Evolutionary conservation across 192 early-diverging fungal genomes (phyloP).

Genomic region (Radiomyces spectabilis): DNA sequence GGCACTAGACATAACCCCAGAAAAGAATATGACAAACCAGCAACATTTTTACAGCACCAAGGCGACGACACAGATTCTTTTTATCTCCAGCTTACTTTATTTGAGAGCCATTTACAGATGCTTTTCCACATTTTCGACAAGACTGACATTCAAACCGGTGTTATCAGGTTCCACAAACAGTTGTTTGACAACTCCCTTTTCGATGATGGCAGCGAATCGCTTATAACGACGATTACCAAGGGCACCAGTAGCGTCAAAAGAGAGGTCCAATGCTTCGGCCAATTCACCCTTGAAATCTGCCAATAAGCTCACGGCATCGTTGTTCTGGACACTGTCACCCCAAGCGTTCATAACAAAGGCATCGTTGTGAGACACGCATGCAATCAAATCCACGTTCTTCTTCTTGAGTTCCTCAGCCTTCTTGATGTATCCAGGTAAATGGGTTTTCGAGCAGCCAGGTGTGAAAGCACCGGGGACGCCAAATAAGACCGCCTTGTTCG

Average conservation of each 20-base stretch:
- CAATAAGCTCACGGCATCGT: conserved; percentile 39
- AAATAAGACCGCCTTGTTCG: conserved; percentile 34
- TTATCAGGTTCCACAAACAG: conserved; percentile 42
- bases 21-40: no score
- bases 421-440: conserved; percentile 49
- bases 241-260: conserved; percentile 52
- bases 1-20: no score
- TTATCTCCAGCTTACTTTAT: no score
- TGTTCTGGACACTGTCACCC: conserved; percentile 19
- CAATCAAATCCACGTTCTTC: conserved; percentile 49
- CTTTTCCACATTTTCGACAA: conserved; percentile 38
- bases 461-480: conserved; percentile 59
- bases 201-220: conserved; percentile 46
- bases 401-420: conserved; percentile 36
- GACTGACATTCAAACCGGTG: conserved; percentile 38
- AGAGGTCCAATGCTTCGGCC: conserved; percentile 40
- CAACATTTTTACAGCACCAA: no score
- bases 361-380: conserved; percentile 45
- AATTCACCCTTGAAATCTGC: conserved; percentile 48
- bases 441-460: conserved; percentile 52
- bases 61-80: no score
- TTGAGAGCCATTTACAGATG: conserved; percentile 33
- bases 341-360: conserved; percentile 59
- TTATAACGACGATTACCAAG: conserved; percentile 42
- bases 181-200: conserved; percentile 20